A percentile compares a stretch with the other conserved stretches of the same genome.
These are phyloP conservation scores for Cercospora brassicicola DNA, from an alignment of 2,329 filamentous ascomycete genomes.

Conservation along the genomic window DNA sequence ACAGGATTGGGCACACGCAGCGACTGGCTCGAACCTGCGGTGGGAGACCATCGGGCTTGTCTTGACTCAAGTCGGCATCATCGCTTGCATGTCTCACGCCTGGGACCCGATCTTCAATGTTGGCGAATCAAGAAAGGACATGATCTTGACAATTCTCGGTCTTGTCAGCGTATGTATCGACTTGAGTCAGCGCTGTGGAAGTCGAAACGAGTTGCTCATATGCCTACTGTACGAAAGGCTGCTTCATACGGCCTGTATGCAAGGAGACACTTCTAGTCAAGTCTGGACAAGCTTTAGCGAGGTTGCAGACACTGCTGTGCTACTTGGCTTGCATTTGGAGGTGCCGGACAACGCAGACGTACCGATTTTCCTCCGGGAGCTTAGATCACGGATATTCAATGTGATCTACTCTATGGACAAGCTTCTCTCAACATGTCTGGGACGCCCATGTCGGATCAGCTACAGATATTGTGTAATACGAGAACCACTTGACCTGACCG, in stretches of 20 bases:
- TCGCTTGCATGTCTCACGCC: constrained; percentile 25
- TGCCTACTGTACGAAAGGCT: constrained; percentile 29
- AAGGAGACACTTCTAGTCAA: constrained; percentile 28
- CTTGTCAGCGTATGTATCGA: constrained; percentile 27
- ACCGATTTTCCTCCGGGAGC: constrained; percentile 29
- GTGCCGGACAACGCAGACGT: constrained; percentile 22
- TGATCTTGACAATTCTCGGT: constrained; percentile 10
- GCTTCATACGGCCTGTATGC: constrained; percentile 20
- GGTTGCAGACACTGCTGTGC: constrained; percentile 27
- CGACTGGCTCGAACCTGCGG: constrained; percentile 41
- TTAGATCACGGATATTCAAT: constrained; percentile 27
- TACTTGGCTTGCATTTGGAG: constrained; percentile 30
- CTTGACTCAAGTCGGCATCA: constrained; percentile 36
- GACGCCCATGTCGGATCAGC: constrained; percentile 26
- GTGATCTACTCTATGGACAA: constrained; percentile 31
- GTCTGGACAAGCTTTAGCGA: constrained; percentile 31
- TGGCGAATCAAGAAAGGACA: constrained; percentile 1
- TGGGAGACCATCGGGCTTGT: constrained; percentile 46
- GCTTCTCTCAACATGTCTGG: constrained; percentile 30
- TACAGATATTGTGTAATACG: constrained; percentile 22
- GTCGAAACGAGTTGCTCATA: constrained; percentile 26
- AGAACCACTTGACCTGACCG: constrained; percentile 21
- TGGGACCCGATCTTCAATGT: constrained; percentile 26
- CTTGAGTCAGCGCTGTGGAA: constrained; percentile 27
- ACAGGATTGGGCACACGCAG: constrained; percentile 39